Evolutionary conservation across 345 rosid genomes (phyloP).

Genomic region (Eucalyptus viminalis): DNA sequence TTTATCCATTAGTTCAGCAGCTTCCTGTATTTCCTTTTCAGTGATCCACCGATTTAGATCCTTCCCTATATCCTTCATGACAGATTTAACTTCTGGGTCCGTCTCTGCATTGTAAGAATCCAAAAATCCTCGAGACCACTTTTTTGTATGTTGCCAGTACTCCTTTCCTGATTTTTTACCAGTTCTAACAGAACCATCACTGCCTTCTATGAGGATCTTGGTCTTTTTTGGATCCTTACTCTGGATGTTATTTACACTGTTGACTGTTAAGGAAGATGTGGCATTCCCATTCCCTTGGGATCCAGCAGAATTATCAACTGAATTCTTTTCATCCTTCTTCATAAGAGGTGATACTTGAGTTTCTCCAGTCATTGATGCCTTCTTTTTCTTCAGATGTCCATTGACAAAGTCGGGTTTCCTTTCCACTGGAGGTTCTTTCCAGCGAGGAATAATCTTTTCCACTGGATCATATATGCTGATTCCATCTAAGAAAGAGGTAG

Average conservation of each 20-base stretch:
- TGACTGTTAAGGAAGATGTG: slow-evolving; percentile 18
- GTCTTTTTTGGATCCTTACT: slow-evolving; percentile 18
- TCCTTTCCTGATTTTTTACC: slow-evolving; percentile 84
- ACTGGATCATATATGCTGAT: slow-evolving; percentile 72
- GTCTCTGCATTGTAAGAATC: slow-evolving; percentile 74
- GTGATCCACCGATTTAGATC: slow-evolving; percentile 92
- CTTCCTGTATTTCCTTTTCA: slow-evolving; percentile 78
- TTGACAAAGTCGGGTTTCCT: slow-evolving; percentile 46
- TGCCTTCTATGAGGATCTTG: slow-evolving; percentile 65
- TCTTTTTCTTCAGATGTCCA: slow-evolving; percentile 33
- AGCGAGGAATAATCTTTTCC: slow-evolving; percentile 73
- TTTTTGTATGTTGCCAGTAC: slow-evolving; percentile 88
- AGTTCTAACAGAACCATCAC: slow-evolving; percentile 74
- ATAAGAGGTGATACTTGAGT: slow-evolving; percentile 14
- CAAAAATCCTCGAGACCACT: slow-evolving; percentile 78
- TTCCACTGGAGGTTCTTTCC: slow-evolving; percentile 65
- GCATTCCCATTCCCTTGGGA: slow-evolving; percentile 5
- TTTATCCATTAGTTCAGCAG: slow-evolving; percentile 59
- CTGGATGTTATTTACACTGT: slow-evolving; percentile 1
- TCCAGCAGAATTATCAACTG: slow-evolving; percentile 19
- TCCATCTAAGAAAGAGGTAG: slow-evolving; percentile 46
- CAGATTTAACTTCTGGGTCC: slow-evolving; percentile 75
- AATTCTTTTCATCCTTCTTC: slow-evolving; percentile 22
- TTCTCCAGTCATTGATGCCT: slow-evolving; percentile 27
- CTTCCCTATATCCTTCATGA: slow-evolving; percentile 81